phyloP scores from a whole-genome alignment of 495 filamentous ascomycete species.

The Articulospora tetracladia region DNA sequence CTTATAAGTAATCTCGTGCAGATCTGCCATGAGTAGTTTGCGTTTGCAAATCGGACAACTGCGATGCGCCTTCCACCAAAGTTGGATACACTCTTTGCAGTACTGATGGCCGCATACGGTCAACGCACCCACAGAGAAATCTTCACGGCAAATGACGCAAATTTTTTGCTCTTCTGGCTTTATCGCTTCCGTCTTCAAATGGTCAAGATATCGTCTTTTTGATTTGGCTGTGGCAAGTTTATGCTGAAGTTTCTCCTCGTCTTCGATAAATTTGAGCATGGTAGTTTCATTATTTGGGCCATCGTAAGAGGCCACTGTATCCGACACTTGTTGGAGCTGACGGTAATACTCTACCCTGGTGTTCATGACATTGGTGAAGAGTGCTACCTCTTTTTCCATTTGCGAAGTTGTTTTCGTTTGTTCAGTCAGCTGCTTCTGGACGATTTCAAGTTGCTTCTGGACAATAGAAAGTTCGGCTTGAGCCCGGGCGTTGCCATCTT shows the following conservation, averaged over 20 bases:
- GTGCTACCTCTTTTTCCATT: slow-evolving; percentile 69
- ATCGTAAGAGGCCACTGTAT: slow-evolving; percentile 73
- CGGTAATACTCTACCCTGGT: slow-evolving; percentile 81
- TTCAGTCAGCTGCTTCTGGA: slow-evolving; percentile 56
- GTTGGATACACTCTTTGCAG: slow-evolving; percentile 76
- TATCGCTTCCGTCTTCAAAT: slow-evolving; percentile 35
- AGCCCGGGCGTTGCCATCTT: slow-evolving; percentile 59
- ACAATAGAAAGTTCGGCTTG: slow-evolving; percentile 57
- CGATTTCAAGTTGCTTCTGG: slow-evolving; percentile 43
- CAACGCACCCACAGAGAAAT: slow-evolving; percentile 74
- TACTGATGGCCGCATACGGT: slow-evolving; percentile 90
- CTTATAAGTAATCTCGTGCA: slow-evolving; percentile 82
- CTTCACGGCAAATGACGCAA: slow-evolving; percentile 76
- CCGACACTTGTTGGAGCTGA: slow-evolving; percentile 83
- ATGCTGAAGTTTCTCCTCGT: slow-evolving; percentile 45
- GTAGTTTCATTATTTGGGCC: slow-evolving; percentile 15
- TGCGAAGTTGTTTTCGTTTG: slow-evolving; percentile 59
- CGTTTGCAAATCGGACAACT: slow-evolving; percentile 79
- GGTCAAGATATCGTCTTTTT: slow-evolving; percentile 68
- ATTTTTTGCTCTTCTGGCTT: slow-evolving; percentile 58
- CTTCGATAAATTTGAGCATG: slow-evolving; percentile 26
- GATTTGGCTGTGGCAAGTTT: slow-evolving; percentile 59
- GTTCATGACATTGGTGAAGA: slow-evolving; percentile 76
- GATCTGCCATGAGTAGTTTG: slow-evolving; percentile 52
- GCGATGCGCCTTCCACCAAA: slow-evolving; percentile 65